Conservation (phyloP, 805 yeast genomes). For the Candida quercuum region DNA sequence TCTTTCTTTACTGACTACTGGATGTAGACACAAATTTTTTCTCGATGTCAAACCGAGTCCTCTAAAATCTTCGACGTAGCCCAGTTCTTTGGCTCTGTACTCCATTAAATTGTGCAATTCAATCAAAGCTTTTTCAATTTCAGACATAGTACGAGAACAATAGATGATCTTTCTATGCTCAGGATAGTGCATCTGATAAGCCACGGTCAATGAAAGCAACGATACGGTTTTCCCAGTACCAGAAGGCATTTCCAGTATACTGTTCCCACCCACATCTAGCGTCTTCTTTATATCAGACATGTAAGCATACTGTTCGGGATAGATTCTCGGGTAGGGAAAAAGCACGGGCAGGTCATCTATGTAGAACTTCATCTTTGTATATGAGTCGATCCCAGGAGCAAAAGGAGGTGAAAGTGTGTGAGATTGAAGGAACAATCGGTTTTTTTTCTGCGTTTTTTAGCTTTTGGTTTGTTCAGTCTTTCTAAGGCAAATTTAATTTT, state of each 20-base stretch:
- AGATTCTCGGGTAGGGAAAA: conserved; percentile 94
- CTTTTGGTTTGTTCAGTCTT: background rate
- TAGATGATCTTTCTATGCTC: conserved; percentile 92
- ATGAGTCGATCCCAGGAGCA: too few relatives aligned
- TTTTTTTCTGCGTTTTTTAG: too few relatives aligned
- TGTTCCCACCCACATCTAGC: conserved; percentile 92
- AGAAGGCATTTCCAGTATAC: conserved; percentile 98
- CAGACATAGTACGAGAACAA: conserved; percentile 99
- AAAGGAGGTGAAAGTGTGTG: too few relatives aligned
- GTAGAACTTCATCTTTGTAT: conserved; percentile 43
- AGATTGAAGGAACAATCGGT: too few relatives aligned
- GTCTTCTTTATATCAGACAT: conserved; percentile 95
- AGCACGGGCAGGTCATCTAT: conserved; percentile 95
- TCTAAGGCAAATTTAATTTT: too few relatives aligned
- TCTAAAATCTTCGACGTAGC: conserved; percentile 83
- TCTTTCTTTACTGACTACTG: conserved; percentile 78
- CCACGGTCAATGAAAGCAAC: conserved; percentile 82
- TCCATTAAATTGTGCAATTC: conserved; percentile 88
- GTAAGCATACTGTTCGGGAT: conserved; percentile 97
- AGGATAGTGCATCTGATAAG: conserved; percentile 92
- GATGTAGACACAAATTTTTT: conserved; percentile 90
- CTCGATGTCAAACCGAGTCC: conserved; percentile 93
- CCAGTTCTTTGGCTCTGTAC: conserved; percentile 76
- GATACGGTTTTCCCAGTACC: conserved; percentile 99
- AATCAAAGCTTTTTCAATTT: conserved; percentile 93